Percentiles rank a stretch among this genome's conserved stretches.
phyloP scores from a whole-genome alignment of 345 rosid species.

The Bruguiera parviflora region DNA sequence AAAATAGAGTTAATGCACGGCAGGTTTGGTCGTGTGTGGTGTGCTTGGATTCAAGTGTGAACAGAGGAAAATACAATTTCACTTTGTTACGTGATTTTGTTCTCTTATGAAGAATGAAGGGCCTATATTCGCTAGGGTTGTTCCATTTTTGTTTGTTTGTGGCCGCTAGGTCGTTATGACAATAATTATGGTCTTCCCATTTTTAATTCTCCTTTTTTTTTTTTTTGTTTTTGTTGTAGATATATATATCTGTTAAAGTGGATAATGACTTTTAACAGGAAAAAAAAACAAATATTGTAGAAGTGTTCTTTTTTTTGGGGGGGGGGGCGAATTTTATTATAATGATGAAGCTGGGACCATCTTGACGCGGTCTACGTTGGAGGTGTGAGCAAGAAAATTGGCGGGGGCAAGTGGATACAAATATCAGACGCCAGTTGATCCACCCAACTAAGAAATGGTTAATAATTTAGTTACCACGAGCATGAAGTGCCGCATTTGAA shows the following conservation, averaged over 20 bases:
- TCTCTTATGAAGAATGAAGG: neutral
- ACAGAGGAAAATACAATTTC: neutral
- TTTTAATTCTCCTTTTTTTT: neutral
- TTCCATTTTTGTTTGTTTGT: constrained; percentile 5
- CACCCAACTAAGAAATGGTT: neutral
- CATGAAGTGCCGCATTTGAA: neutral
- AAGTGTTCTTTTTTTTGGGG: neutral
- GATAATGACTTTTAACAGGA: neutral
- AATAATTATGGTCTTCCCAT: neutral
- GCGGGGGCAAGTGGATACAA: neutral
- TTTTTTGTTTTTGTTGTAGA: neutral
- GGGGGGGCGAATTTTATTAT: neutral
- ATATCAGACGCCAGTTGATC: neutral
- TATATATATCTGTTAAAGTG: too few relatives aligned
- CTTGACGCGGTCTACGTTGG: neutral
- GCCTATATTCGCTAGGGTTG: neutral
- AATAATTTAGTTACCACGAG: neutral
- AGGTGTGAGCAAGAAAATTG: neutral
- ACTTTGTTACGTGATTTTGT: neutral
- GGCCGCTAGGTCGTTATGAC: neutral
- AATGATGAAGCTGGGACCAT: neutral
- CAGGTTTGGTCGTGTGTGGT: constrained; percentile 4
- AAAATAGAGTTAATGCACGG: constrained; percentile 1
- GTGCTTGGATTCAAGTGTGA: constrained; percentile 2
- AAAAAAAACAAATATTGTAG: neutral